A percentile compares a stretch with the other conserved stretches of the same genome.
Conservation (phyloP, 2,329 filamentous ascomycete genomes). For the Penicillium sp. region DNA sequence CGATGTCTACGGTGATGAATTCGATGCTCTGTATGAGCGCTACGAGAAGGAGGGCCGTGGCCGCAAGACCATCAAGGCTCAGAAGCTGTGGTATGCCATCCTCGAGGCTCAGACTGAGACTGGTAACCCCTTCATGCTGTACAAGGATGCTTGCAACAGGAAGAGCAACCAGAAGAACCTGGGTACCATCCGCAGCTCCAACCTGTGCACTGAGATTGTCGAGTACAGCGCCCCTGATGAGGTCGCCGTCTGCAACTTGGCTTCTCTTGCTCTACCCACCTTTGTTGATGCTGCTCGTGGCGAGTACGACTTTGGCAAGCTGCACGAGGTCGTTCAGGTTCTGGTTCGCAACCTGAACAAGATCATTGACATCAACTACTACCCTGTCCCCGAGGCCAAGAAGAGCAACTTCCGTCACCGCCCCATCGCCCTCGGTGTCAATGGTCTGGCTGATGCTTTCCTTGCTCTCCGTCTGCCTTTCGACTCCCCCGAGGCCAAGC, state of each 20-base stretch:
- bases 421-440: constrained; percentile 94
- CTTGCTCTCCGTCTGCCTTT: constrained; percentile 95
- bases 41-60: constrained; percentile 89
- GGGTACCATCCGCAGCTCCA: constrained; percentile 96
- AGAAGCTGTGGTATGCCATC: constrained; percentile 99
- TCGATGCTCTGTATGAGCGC: constrained; percentile 85
- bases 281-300: constrained; percentile 86
- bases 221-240: constrained; percentile 97
- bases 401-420: constrained; percentile 98
- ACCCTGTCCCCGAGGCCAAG: constrained; percentile 89
- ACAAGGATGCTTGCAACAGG: constrained; percentile 97
- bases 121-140: constrained; percentile 98
- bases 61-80: constrained; percentile 88
- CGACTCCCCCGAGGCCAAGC: constrained; percentile 89
- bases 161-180: constrained; percentile 99
- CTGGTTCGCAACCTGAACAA: constrained; percentile 95
- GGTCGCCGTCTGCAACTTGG: constrained; percentile 97
- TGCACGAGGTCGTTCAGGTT: constrained; percentile 91
- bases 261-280: constrained; percentile 87
- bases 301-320: constrained; percentile 91
- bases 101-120: constrained; percentile 98
- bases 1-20: constrained; percentile 96
- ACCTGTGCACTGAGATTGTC: constrained; percentile 97
- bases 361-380: constrained; percentile 98
- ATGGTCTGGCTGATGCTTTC: constrained; percentile 97